Evolutionary conservation across 108 stramenopile genomes (phyloP), one percentile per base, ranked within the genome.

Genomic region (Cyclostephanos tholiformis): DNA sequence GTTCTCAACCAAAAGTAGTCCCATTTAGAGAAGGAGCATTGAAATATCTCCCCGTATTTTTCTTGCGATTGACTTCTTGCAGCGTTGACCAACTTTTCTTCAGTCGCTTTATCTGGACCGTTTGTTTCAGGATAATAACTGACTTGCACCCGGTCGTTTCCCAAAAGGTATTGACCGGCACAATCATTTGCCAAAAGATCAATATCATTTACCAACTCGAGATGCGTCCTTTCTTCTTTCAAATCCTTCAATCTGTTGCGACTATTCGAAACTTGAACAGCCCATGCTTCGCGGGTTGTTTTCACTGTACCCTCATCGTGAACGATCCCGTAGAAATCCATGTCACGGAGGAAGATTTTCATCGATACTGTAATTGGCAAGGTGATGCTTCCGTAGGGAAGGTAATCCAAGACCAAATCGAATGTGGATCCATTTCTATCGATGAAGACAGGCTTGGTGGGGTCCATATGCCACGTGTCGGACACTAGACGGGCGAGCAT

Each of bases 311-410:
- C 53, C 14, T 67, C 67, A 17, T 50, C 67, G 11, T 6, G 67
- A 5, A 67, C 67, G 4, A 67, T 67, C 8, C 67, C 52, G 12
- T 68, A 68, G 23, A 55, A 68, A 25, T 68, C 51, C 67, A 68
- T 8, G 43, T 53, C 67, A 36, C 67, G 67, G 22, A 68, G 67
- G 23, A 68, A 68, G 36, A 55, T 58, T 5, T 53, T 20, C 36
- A 9, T 52, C 29, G 50, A 25, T 20, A 68, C 17, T 9, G 49
- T 36, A 52, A n/a, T 9, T 8, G 67, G 52, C 29, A 68, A 44
- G 6, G 50, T 68, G 20, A 68, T 44, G 20, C 35, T 32, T 22
- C 52, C 51, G 43, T 64, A 44, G 7, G 59, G 58, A 17, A 71
- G 60, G 19, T 71, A 71, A 43, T 71, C 26, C 26, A 71, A 25